phyloP scores from a whole-genome alignment of 257 asterid species.

The Verbascum thapsus region DNA sequence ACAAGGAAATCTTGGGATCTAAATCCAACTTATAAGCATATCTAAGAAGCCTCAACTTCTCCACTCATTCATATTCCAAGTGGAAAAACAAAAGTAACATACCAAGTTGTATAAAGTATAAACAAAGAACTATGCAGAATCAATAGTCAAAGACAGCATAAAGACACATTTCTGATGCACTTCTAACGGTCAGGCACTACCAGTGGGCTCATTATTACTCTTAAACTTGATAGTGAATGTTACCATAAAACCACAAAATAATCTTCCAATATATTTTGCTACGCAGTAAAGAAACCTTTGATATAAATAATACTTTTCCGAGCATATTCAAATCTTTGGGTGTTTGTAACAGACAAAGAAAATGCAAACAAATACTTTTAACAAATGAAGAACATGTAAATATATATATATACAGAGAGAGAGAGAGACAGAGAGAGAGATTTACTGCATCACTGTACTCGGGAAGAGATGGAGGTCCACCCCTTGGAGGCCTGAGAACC shows the following conservation, averaged over 20 bases:
- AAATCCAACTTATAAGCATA: no score
- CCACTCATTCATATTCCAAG: no score
- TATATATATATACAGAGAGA: no score
- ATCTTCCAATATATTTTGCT: background rate
- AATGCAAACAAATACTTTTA: background rate
- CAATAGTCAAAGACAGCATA: no score
- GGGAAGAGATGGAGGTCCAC: constrained; percentile 91
- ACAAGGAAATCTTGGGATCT: no score
- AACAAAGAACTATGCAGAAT: no score
- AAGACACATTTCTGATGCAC: background rate
- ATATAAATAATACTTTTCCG: background rate
- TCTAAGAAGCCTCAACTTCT: no score
- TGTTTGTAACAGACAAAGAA: background rate
- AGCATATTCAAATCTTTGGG: background rate
- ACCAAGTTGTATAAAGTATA: no score
- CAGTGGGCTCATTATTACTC: background rate
- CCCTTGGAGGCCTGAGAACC: constrained; percentile 77
- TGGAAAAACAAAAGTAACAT: no score
- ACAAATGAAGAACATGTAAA: background rate
- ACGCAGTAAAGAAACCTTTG: background rate
- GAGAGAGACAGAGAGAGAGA: constrained; percentile 33
- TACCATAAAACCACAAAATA: constrained; percentile 3
- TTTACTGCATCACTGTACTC: constrained; percentile 85
- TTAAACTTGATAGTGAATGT: background rate
- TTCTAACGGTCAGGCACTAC: background rate